phyloP scores from a whole-genome alignment of 1,139 yeast species.

The Suhomyces terraborum region DNA sequence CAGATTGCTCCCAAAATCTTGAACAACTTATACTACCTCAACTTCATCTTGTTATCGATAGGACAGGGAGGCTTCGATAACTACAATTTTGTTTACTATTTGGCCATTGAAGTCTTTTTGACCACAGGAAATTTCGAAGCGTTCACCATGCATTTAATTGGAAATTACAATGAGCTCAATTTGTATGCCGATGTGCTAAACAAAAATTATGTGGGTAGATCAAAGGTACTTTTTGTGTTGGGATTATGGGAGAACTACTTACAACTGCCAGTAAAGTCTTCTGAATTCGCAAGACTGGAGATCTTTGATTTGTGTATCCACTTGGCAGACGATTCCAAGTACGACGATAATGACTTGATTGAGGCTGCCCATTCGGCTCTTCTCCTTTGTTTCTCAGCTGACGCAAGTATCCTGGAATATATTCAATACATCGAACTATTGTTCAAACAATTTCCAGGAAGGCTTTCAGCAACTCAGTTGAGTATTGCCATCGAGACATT shows the following conservation, averaged over 20 bases:
- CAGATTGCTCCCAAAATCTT: constrained; percentile 42
- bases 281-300: constrained; percentile 29
- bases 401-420: constrained; percentile 33
- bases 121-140: constrained; percentile 37
- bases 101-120: constrained; percentile 49
- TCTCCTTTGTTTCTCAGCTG: constrained; percentile 44
- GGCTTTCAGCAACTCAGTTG: constrained; percentile 58
- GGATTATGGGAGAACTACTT: constrained; percentile 62
- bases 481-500: constrained; percentile 60
- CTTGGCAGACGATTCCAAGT: constrained; percentile 37
- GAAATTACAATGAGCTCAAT: constrained; percentile 41
- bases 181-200: constrained; percentile 38
- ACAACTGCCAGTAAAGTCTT: constrained; percentile 32
- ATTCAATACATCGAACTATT: constrained; percentile 37
- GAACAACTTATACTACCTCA: constrained; percentile 51
- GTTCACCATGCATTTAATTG: constrained; percentile 43
- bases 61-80: constrained; percentile 75
- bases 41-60: constrained; percentile 57
- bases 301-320: constrained; percentile 48
- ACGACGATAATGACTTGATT: constrained; percentile 40
- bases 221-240: constrained; percentile 57
- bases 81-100: constrained; percentile 63
- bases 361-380: constrained; percentile 74
- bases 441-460: constrained; percentile 55
- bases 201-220: constrained; percentile 38